Evolutionary conservation across 2,329 filamentous ascomycete genomes (phyloP), one percentile per base, ranked within the genome.

Genomic region (Aspergillus unguis): DNA sequence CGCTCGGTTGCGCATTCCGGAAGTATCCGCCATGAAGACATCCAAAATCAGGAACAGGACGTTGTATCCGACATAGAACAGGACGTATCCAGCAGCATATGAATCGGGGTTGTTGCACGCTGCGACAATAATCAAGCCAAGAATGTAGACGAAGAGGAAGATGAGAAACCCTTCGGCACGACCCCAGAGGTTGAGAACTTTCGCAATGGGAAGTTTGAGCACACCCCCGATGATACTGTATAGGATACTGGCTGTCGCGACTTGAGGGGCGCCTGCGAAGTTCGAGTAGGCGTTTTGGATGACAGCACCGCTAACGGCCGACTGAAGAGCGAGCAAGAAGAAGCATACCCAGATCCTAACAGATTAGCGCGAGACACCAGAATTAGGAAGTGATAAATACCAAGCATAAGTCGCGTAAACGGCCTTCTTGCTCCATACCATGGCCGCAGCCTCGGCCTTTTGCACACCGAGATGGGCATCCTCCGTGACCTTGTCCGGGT

Each of bases 1-100:
- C 17, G 80, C 80, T 60, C 85, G 76, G 59, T 85, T 84, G 43
- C 77, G 77, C 41, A 87, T 71, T 2, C 76, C 76, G 0, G 84
- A 83, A 0, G 83, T 85, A 62, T 87, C 85, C 17, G 84, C 82
- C 46, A 85, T 77, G 62, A 87, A 82, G 45, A 87, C 76, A 48
- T 76, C 76, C 2, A 86, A 65, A 31, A 78, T 79, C 56, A 83
- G 82, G 33, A 75, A 74, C 5, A 86, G 71, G 4, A 80, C 82
- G 37, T 80, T 75, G 52, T 75, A 66, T 1, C 85, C 85, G 29
- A 85, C 77, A 64, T 76, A 78, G 64, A 84, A 86, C 49, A 87
- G 78, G 1, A 85, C 80, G 36, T 84, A 80, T 1, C 82, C 84
- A 0, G 84, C 84, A 6, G 83, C 81, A 62, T 85, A 88, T 1